Conservation (phyloP, 2,329 filamentous ascomycete species). For the Aspergillus sp. region DNA sequence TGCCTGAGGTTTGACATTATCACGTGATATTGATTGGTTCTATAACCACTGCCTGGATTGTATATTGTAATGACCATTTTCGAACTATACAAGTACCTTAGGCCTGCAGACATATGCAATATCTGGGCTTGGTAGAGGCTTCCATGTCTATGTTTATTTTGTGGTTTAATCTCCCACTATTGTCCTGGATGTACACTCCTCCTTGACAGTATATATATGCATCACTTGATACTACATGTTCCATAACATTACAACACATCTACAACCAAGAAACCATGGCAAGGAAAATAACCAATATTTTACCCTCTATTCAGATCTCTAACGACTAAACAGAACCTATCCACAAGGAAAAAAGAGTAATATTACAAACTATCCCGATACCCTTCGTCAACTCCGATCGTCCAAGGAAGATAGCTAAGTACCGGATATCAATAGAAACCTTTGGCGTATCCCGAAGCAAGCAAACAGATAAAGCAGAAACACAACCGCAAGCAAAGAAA, state of each 20-base stretch:
- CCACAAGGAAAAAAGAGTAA: neutral
- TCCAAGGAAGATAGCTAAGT: neutral
- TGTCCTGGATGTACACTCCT: too few relatives aligned
- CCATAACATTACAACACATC: too few relatives aligned
- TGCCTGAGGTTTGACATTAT: neutral
- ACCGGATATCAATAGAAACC: neutral
- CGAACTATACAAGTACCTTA: too few relatives aligned
- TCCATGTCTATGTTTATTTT: too few relatives aligned
- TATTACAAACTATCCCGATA: neutral
- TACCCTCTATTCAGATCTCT: neutral
- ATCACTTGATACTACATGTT: too few relatives aligned
- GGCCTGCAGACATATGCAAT: too few relatives aligned
- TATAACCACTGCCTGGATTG: too few relatives aligned
- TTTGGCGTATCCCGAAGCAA: neutral
- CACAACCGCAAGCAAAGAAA: slow-evolving; percentile 7
- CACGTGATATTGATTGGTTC: neutral
- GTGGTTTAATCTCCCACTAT: too few relatives aligned
- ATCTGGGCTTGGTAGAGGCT: too few relatives aligned
- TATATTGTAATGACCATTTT: too few relatives aligned
- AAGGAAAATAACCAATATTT: neutral
- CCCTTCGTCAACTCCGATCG: neutral
- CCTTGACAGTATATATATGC: too few relatives aligned
- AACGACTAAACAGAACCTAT: neutral
- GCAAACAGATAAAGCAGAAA: neutral
- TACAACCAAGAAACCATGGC: too few relatives aligned